Percentiles rank a stretch among this genome's conserved stretches.
Evolutionary conservation across 78 protist genomes (phyloP).

Genomic region (Cavenderia fasciculata): DNA sequence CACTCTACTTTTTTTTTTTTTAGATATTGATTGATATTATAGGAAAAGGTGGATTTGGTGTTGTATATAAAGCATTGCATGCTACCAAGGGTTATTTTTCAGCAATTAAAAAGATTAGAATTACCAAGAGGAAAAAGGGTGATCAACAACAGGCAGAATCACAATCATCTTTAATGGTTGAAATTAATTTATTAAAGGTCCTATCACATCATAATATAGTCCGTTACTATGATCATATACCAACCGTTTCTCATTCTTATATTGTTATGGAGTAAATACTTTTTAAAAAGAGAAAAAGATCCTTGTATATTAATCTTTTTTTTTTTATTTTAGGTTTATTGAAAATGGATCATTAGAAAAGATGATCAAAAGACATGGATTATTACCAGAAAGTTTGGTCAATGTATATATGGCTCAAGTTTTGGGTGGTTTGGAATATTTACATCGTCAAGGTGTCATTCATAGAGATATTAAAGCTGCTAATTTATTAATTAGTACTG

Average conservation of each 20-base stretch:
- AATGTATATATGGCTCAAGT: slow-evolving; percentile 90
- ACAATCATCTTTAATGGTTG: slow-evolving; percentile 72
- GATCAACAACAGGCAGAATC: slow-evolving; percentile 14
- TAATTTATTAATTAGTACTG: slow-evolving; percentile 81
- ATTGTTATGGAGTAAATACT: slow-evolving; percentile 93
- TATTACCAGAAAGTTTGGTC: slow-evolving; percentile 92
- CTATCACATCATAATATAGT: slow-evolving; percentile 90
- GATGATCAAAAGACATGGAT: slow-evolving; percentile 89
- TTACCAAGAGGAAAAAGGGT: slow-evolving; percentile 35
- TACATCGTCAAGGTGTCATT: slow-evolving; percentile 91
- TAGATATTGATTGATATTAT: slow-evolving; percentile 78
- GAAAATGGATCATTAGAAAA: slow-evolving; percentile 95
- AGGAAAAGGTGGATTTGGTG: slow-evolving; percentile 84
- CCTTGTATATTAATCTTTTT: not conserved
- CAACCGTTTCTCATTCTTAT: slow-evolving; percentile 69
- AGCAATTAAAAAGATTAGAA: slow-evolving; percentile 76
- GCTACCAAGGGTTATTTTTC: slow-evolving; percentile 65
- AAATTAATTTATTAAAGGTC: slow-evolving; percentile 85
- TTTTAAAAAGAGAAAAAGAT: not conserved
- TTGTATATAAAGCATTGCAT: slow-evolving; percentile 81
- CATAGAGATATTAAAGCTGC: slow-evolving; percentile 90
- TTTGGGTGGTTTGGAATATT: slow-evolving; percentile 88
- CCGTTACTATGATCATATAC: slow-evolving; percentile 78
- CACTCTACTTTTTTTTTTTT: not conserved
- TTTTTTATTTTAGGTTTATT: slow-evolving; percentile 23